Conservation (phyloP, 2,329 filamentous ascomycete species). For the Venturiaceae sp. region DNA sequence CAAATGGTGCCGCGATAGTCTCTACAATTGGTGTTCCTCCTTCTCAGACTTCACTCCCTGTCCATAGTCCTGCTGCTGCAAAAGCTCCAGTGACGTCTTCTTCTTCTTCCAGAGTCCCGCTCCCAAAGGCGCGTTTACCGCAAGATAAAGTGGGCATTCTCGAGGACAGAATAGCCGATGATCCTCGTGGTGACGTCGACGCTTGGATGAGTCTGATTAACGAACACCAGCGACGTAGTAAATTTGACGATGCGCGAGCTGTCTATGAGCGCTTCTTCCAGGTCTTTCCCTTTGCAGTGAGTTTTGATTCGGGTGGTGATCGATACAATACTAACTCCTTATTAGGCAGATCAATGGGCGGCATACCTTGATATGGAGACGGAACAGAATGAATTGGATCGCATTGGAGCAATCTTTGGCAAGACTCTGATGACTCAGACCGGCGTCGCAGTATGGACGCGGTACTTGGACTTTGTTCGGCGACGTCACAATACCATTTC, state of each 20-base stretch:
- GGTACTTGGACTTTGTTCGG: conserved; percentile 92
- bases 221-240: conserved; percentile 73
- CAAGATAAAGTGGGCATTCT: conserved; percentile 69
- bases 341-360: conserved; percentile 83
- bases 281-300: conserved; percentile 82
- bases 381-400: conserved; percentile 69
- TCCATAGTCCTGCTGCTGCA: conserved; percentile 17
- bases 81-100: conserved; percentile 26
- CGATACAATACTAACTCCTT: conserved; percentile 7
- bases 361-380: conserved; percentile 85
- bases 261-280: conserved; percentile 81
- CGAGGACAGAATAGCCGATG: conserved; percentile 85
- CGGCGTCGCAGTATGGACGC: conserved; percentile 80
- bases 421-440: conserved; percentile 69
- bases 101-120: conserved; percentile 18
- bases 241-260: conserved; percentile 68
- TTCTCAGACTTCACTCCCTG: conserved; percentile 21
- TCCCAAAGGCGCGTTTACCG: conserved; percentile 47
- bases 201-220: conserved; percentile 83
- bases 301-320: conserved; percentile 22
- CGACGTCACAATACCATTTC: conserved; percentile 78
- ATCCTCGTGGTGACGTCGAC: conserved; percentile 84
- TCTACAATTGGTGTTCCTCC: conserved; percentile 11
- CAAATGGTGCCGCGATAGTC: conserved; percentile 12
- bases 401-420: conserved; percentile 75